phyloP scores from a whole-genome alignment of 2,329 filamentous ascomycete species.

The Alternaria arborescens region DNA sequence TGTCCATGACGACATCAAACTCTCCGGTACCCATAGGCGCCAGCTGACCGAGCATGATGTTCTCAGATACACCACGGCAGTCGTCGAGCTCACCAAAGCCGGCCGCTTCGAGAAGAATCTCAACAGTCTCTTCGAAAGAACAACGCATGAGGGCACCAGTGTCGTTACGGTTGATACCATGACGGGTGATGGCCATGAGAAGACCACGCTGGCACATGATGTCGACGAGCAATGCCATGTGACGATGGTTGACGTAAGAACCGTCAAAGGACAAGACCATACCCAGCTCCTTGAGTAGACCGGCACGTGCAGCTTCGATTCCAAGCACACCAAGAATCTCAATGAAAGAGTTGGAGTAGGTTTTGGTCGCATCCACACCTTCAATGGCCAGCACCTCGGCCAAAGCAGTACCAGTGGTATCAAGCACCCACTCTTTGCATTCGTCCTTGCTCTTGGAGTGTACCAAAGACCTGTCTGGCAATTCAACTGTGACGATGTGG shows the following conservation, averaged over 20 bases:
- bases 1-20: slow-evolving; percentile 92
- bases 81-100: slow-evolving; percentile 95
- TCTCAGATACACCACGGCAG: slow-evolving; percentile 97
- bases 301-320: slow-evolving; percentile 90
- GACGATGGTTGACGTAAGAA: slow-evolving; percentile 99
- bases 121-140: slow-evolving; percentile 98
- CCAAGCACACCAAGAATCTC: slow-evolving; percentile 95
- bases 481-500: slow-evolving; percentile 58
- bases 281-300: slow-evolving; percentile 86
- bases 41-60: slow-evolving; percentile 97
- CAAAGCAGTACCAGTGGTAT: slow-evolving; percentile 90
- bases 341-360: slow-evolving; percentile 94
- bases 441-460: slow-evolving; percentile 75
- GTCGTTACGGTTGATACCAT: slow-evolving; percentile 97
- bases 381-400: slow-evolving; percentile 84
- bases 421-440: slow-evolving; percentile 94
- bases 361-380: slow-evolving; percentile 85
- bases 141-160: slow-evolving; percentile 99
- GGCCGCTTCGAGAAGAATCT: slow-evolving; percentile 95
- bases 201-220: slow-evolving; percentile 97
- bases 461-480: slow-evolving; percentile 76
- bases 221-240: slow-evolving; percentile 92
- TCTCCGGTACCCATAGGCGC: slow-evolving; percentile 97
- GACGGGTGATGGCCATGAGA: slow-evolving; percentile 94
- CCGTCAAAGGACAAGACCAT: slow-evolving; percentile 97